Percentiles rank a stretch among this genome's conserved stretches.
These are phyloP conservation scores for Podila epigama DNA, from an alignment of 192 early-diverging fungal genomes.

Conservation along the genomic window DNA sequence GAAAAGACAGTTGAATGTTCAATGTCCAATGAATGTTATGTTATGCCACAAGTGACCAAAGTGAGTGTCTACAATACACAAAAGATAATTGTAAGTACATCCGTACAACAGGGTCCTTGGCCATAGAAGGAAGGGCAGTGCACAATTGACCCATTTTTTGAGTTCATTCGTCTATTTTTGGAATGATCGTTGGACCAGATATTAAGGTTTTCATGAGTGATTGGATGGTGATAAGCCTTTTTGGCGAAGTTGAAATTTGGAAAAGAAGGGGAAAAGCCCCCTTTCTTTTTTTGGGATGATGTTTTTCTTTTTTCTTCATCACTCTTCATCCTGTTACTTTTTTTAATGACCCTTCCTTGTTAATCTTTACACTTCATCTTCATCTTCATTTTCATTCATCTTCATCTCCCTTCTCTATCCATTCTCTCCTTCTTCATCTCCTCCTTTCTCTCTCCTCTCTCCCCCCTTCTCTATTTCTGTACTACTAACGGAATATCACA, in stretches of 20 bases:
- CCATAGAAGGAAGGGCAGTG: neutral
- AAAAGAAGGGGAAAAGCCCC: too few relatives aligned
- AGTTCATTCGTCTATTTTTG: too few relatives aligned
- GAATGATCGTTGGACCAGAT: too few relatives aligned
- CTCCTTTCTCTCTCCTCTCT: neutral
- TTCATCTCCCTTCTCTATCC: neutral
- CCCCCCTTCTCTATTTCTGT: neutral
- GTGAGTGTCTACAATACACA: too few relatives aligned
- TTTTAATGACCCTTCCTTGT: neutral
- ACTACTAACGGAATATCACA: neutral
- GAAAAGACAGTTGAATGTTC: constrained; percentile 3
- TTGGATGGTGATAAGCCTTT: too few relatives aligned
- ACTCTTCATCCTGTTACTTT: constrained; percentile 3
- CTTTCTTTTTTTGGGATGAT: neutral
- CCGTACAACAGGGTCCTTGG: too few relatives aligned
- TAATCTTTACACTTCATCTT: neutral
- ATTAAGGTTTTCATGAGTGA: too few relatives aligned
- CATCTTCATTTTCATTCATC: neutral
- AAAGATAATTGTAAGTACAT: too few relatives aligned
- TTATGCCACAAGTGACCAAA: neutral
- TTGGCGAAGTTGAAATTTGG: too few relatives aligned
- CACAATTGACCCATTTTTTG: neutral
- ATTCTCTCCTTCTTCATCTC: neutral
- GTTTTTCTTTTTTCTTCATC: neutral
- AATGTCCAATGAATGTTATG: too few relatives aligned